Percentiles rank a stretch among this genome's conserved stretches.
These are phyloP conservation scores for Ascosphaera aggregata DNA, from an alignment of 2,329 filamentous ascomycete genomes.

Conservation along the genomic window DNA sequence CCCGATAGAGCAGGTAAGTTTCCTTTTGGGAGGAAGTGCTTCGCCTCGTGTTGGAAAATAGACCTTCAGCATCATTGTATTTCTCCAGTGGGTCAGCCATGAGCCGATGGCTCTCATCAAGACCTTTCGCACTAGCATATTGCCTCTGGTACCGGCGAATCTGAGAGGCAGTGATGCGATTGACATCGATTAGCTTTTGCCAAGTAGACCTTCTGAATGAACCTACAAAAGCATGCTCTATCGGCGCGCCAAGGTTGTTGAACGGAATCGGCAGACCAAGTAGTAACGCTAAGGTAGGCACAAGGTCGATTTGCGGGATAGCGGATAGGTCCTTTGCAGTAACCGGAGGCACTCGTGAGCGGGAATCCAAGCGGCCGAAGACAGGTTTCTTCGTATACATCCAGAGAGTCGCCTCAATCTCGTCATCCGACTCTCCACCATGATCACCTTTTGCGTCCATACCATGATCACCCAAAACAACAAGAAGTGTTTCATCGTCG, in stretches of 20 bases:
- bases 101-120: conserved; percentile 32
- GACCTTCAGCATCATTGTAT: neutral
- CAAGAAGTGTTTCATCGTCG: conserved; percentile 66
- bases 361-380: conserved; percentile 53
- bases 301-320: conserved; percentile 71
- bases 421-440: conserved; percentile 92
- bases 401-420: conserved; percentile 86
- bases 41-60: neutral
- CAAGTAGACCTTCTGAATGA: conserved; percentile 38
- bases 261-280: conserved; percentile 84
- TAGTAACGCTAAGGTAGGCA: conserved; percentile 72
- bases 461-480: conserved; percentile 98
- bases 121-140: conserved; percentile 50
- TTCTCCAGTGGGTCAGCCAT: neutral
- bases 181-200: conserved; percentile 54
- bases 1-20: conserved; percentile 34
- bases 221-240: conserved; percentile 79
- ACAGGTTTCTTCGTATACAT: conserved; percentile 83
- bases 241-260: conserved; percentile 82
- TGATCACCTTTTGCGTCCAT: conserved; percentile 97
- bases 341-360: conserved; percentile 30
- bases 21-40: conserved; percentile 14
- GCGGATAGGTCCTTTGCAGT: conserved; percentile 50
- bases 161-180: conserved; percentile 56
- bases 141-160: conserved; percentile 74